Evolutionary conservation across 345 rosid genomes (phyloP), one percentile per base, ranked within the genome.

Genomic region (Gossypium bickii): DNA sequence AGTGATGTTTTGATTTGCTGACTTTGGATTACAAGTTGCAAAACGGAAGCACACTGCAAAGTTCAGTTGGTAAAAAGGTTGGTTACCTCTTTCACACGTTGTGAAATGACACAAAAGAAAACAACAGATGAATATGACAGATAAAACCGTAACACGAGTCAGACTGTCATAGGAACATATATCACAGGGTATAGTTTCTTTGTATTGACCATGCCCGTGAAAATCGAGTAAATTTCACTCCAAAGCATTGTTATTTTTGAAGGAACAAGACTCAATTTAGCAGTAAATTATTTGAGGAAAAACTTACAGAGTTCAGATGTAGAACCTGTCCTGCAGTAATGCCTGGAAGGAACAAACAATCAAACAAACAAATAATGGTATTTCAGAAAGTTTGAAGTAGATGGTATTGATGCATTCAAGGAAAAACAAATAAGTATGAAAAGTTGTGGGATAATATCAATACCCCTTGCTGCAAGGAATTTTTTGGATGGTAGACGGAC

Each of bases 321-420:
- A 68, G 98, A 96, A 78, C 99, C 98, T 57, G 88, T 80, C 75
- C 99, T 90, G 84, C 99, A 96, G 81, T 84, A 96, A 87, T 89
- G 82, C 72, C 97, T 96, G 88, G 51, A 87, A 81, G 15, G 69
- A 82, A 58, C 45, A 67, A 82, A 68, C 44, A 70, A 47, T 34
- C 6, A 34, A 82, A 62, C 45, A 67, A 82, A 74, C 16, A 51
- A 59, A 57, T 9, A 58, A 3, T 44, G 49, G 44, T 11, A 15
- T 77, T 47, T 22, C 22, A 56, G 74, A 71, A 43, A 45, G n/a
- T 44, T 45, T n/a, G 49, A 18, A 41, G n/a, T 7, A 24, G 11
- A 49, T 68, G 13, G 10, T 45, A 38, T 38, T 17, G 1, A 64
- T 8, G 48, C 43, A 73, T 34, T 12, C 48, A 47, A 49, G 48